These are phyloP conservation scores for Gynostemma pentaphyllum DNA, from an alignment of 306 rosid genomes.

Conservation along the genomic window DNA sequence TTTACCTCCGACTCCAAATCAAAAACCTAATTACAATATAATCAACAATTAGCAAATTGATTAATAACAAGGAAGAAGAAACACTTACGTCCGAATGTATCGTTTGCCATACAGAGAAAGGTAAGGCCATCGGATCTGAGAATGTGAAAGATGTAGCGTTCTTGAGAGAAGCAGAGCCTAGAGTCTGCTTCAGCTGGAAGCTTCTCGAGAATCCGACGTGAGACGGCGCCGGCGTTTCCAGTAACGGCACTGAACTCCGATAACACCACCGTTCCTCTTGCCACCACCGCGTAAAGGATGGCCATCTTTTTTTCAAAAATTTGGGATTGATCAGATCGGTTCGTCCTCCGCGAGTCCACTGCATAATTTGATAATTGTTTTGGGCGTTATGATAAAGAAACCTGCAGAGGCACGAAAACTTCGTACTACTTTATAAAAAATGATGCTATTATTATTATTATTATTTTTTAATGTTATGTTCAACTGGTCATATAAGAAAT, in stretches of 20 bases:
- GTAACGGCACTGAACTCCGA: constrained; percentile 95
- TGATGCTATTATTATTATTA: too few species aligned
- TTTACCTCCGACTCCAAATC: not conserved
- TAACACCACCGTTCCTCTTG: constrained; percentile 79
- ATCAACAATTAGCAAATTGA: not conserved
- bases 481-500: too few species aligned
- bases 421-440: not conserved
- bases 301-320: constrained; percentile 41
- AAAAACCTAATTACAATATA: not conserved
- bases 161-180: constrained; percentile 93
- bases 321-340: not conserved
- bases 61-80: not conserved
- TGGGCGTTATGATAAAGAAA: not conserved
- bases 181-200: constrained; percentile 79
- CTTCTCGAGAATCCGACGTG: constrained; percentile 88
- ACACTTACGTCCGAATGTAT: constrained; percentile 82
- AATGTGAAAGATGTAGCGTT: constrained; percentile 86
- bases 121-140: constrained; percentile 69
- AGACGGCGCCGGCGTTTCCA: constrained; percentile 88
- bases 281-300: constrained; percentile 86
- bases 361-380: not conserved
- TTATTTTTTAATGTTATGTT: too few species aligned
- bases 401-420: not conserved
- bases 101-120: constrained; percentile 93
- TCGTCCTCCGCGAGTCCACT: not conserved